Evolutionary conservation across 2,329 filamentous ascomycete genomes (phyloP), one percentile per base, ranked within the genome.

Genomic region (Gaeumannomyces tritici): DNA sequence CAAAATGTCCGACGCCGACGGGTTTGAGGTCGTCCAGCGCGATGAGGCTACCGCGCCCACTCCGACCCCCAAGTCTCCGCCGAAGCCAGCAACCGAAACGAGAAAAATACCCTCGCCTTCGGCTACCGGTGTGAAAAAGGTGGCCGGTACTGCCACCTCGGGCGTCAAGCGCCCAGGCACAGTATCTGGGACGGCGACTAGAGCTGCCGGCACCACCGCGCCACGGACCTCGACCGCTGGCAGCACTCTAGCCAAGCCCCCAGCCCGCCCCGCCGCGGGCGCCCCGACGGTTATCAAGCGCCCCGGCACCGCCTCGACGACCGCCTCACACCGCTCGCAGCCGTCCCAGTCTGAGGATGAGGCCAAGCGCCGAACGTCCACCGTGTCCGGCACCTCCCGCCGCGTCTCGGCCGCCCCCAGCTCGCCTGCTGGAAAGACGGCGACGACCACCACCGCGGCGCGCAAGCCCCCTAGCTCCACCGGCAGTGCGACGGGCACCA

Each of bases 261-360:
- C 73, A 2, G 69, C 71, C 6, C 69, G 72, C 24, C 69, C 73
- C 4, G 58, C 68, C 11, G 61, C 69, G 3, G 68, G 70, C 2
- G 66, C 71, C 3, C 64, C 69, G 13, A 66, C 69, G 12, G 42
- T 24, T n/a, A 35, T 65, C 57, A 73, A 71, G 65, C 71, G 73
- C 26, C 68, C 73, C 13, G 63, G 71, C n/a, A 71, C 71, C 8
- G 60, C 72, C 8, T 66, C 42, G 21, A 70, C 73, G 8, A 66
- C 70, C 13, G 63, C 67, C 27, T 70, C 72, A 9, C 71, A 73
- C 63, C 69, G 72, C 13, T 72, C 72, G 4, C 70, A 71, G 56
- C 70, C 72, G 1, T 75, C 73, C 9, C 66, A 69, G 11, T 75
- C 74, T 3, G 74, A 75, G 62, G 73, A 75, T 33, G 73, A 75